Evolutionary conservation across 1,284 basidiomycete genomes (phyloP).

Genomic region (Malassezia furfur): DNA sequence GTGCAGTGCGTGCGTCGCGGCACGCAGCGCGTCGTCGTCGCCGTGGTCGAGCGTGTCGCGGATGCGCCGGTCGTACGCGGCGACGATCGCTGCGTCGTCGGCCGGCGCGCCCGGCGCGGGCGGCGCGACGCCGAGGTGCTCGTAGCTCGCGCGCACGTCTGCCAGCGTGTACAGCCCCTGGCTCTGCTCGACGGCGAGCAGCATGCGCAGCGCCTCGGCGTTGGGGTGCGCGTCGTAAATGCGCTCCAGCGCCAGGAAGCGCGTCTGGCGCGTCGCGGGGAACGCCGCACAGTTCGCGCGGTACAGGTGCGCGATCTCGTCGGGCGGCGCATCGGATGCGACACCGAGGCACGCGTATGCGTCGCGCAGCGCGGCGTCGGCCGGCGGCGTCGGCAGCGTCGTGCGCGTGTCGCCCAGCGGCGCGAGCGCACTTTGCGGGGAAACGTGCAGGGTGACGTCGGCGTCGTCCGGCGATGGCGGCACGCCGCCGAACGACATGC

Average conservation of each 20-base stretch:
- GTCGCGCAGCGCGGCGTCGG: not conserved
- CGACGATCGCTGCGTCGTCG: not conserved
- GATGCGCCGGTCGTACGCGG: constrained; percentile 5
- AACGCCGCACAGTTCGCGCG: constrained; percentile 6
- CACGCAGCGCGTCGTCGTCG: constrained; percentile 2
- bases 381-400: not conserved
- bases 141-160: constrained; percentile 4
- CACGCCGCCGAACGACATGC: constrained; percentile 5
- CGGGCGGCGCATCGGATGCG: not conserved
- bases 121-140: constrained; percentile 1
- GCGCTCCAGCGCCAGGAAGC: constrained; percentile 7
- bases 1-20: not conserved
- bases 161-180: constrained; percentile 5
- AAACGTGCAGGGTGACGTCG: not conserved
- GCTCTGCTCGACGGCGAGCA: constrained; percentile 9
- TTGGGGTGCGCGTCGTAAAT: not conserved
- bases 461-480: constrained; percentile 1
- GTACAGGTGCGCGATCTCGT: not conserved
- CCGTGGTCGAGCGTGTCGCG: constrained; percentile 3
- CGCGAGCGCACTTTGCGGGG: not conserved
- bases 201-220: not conserved
- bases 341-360: constrained; percentile 12
- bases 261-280: not conserved
- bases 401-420: not conserved
- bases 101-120: not conserved